Conservation (phyloP, 257 asterid species). For the Solanum medicagineum region DNA sequence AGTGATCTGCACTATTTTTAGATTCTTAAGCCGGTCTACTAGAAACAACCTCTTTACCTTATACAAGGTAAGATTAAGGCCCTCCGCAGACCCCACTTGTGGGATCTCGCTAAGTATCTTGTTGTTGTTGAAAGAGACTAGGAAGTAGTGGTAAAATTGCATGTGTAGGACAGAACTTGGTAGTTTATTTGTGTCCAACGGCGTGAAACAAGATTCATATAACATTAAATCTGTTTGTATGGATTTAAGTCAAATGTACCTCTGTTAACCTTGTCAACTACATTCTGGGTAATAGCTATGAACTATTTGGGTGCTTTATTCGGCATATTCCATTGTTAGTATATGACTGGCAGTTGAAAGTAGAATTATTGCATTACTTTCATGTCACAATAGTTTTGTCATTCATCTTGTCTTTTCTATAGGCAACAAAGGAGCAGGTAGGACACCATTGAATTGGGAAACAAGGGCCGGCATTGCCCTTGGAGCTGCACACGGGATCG, state of each 20-base stretch:
- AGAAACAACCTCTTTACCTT: background rate
- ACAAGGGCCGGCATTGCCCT: slow-evolving; percentile 33
- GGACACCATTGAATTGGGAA: slow-evolving; percentile 48
- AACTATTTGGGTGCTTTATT: background rate
- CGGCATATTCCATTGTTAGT: background rate
- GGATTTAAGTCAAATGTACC: background rate
- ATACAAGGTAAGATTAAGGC: background rate
- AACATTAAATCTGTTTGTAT: background rate
- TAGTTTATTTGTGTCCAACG: background rate
- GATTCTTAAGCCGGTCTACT: background rate
- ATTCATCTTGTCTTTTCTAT: background rate
- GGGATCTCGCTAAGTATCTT: background rate
- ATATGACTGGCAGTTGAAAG: background rate
- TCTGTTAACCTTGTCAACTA: background rate
- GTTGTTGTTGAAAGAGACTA: background rate
- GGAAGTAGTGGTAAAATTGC: background rate
- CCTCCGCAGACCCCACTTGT: background rate
- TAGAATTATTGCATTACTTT: background rate
- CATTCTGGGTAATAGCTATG: background rate
- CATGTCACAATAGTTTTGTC: background rate
- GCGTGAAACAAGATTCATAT: background rate
- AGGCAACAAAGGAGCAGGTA: slow-evolving; percentile 41
- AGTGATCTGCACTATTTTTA: background rate
- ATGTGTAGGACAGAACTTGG: background rate
- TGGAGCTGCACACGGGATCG: slow-evolving; percentile 33